Base-by-base conservation (phyloP, 352 stramenopile genomes). In the Globisporangium takayamanum region DNA sequence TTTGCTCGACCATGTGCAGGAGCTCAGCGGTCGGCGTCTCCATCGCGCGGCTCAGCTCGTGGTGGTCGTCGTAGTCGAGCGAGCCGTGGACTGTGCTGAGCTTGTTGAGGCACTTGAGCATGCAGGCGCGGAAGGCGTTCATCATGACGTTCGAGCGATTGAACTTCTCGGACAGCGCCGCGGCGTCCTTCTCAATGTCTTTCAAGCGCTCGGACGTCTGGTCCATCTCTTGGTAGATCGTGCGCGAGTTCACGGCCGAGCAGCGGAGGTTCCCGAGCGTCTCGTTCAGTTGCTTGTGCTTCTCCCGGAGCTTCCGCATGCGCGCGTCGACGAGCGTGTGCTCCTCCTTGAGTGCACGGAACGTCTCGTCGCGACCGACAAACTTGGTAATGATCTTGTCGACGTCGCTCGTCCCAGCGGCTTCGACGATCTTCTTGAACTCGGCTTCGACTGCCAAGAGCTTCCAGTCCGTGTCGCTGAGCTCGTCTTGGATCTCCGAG, bases 151-250 rank as follows among this genome's bases (percentile, higher is more conserved):
- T 90, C 22, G 76, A 67, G 5, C 80, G 74, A 49, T 92, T 92
- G 66, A 80, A 90, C 28, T 76, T 81, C 11, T 90, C 79, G 0
- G 80, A 74, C 12, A 92, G 61, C 30, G 78, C 33, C 25, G 79
- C 74, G 12, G 80, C 83, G 48, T 90, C 82, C 53, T 92, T 92
- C 50, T 91, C 83, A 42, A 88, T 89, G 28, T 92, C 83, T 30
- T 92, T 92, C n/a, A 92, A 71, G 0, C 80, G 73, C 54, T 92
- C 83, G 6, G 78, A 81, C 3, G 83, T 90, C 37, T 89, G 74
- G 58, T 92, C 83, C 83, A 92, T 90, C 53, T 90, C 83, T 50
- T 92, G 83, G 65, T 92, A 92, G 48, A 89, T 86, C 16, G 78
- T 89, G 42, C 80, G 83, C n/a, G 83, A 84, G 56, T 90, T 92